Percentiles rank a stretch among this genome's conserved stretches.
phyloP scores from a whole-genome alignment of 306 rosid genomes.

The Gastrolobium bilobum region DNA sequence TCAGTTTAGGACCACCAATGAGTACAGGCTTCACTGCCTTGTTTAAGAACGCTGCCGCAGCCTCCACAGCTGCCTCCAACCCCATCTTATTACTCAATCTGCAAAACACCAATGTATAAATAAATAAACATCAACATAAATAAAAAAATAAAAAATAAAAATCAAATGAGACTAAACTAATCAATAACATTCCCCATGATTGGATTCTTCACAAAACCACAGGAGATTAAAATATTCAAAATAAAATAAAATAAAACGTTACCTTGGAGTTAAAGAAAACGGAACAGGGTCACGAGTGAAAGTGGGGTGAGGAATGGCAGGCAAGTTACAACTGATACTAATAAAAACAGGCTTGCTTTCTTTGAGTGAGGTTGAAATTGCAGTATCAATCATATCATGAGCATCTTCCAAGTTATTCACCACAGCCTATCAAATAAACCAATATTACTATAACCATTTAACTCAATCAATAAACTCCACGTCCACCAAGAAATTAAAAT shows the following conservation, averaged over 20 bases:
- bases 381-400: conserved; percentile 82
- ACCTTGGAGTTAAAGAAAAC: conserved; percentile 61
- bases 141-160: too few relatives aligned
- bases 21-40: conserved; percentile 81
- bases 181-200: background rate
- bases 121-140: background rate
- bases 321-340: conserved; percentile 85
- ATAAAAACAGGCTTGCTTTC: conserved; percentile 95
- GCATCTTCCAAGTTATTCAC: conserved; percentile 85
- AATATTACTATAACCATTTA: conserved; percentile 43
- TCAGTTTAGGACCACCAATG: conserved; percentile 73
- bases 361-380: conserved; percentile 80
- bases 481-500: background rate
- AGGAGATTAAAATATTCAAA: background rate
- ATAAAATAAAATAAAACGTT: background rate
- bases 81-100: conserved; percentile 67
- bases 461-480: background rate
- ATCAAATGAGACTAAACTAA: background rate
- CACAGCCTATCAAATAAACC: conserved; percentile 68
- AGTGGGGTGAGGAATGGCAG: conserved; percentile 70
- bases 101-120: conserved; percentile 3
- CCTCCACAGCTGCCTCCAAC: conserved; percentile 73
- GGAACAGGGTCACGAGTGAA: conserved; percentile 74
- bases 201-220: background rate
- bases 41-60: conserved; percentile 66